A percentile compares a stretch with the other conserved stretches of the same genome.
These are phyloP conservation scores for Nigrospora oryzae DNA, from an alignment of 2,329 filamentous ascomycete species.

Conservation along the genomic window DNA sequence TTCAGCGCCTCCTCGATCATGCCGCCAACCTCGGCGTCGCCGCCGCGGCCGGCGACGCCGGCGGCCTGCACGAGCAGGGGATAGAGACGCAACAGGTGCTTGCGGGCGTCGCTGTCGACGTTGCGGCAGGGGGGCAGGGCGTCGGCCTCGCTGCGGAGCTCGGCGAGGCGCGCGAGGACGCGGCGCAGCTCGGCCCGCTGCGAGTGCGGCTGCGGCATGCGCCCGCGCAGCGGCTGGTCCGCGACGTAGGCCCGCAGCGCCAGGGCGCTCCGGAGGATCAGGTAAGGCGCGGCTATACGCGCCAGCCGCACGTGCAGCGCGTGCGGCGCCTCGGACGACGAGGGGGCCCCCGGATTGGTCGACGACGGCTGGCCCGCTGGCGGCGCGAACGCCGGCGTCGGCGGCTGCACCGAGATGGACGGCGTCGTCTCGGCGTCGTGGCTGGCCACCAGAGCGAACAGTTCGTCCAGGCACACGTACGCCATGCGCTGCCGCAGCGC, in stretches of 20 bases:
- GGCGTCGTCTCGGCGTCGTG: slow-evolving; percentile 30
- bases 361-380: slow-evolving; percentile 13
- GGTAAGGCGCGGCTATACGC: slow-evolving; percentile 66
- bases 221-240: slow-evolving; percentile 81
- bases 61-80: slow-evolving; percentile 63
- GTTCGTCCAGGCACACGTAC: slow-evolving; percentile 72
- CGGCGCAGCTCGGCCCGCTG: slow-evolving; percentile 73
- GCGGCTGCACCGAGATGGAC: slow-evolving; percentile 30
- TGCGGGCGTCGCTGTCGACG: slow-evolving; percentile 50
- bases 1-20: slow-evolving; percentile 53
- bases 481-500: slow-evolving; percentile 63
- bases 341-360: slow-evolving; percentile 1
- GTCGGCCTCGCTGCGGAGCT: slow-evolving; percentile 59
- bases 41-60: slow-evolving; percentile 44
- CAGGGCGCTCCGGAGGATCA: slow-evolving; percentile 74
- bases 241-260: slow-evolving; percentile 79
- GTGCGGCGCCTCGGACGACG: slow-evolving; percentile 16
- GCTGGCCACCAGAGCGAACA: slow-evolving; percentile 59
- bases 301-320: slow-evolving; percentile 53
- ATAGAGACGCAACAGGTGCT: slow-evolving; percentile 75
- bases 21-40: slow-evolving; percentile 51
- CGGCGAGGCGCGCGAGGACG: slow-evolving; percentile 57
- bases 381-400: slow-evolving; percentile 32
- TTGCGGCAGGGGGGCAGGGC: slow-evolving; percentile 53
- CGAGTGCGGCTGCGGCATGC: slow-evolving; percentile 78